phyloP scores from a whole-genome alignment of 768 basidiomycete genomes.

The Hypsizygus marmoreus region DNA sequence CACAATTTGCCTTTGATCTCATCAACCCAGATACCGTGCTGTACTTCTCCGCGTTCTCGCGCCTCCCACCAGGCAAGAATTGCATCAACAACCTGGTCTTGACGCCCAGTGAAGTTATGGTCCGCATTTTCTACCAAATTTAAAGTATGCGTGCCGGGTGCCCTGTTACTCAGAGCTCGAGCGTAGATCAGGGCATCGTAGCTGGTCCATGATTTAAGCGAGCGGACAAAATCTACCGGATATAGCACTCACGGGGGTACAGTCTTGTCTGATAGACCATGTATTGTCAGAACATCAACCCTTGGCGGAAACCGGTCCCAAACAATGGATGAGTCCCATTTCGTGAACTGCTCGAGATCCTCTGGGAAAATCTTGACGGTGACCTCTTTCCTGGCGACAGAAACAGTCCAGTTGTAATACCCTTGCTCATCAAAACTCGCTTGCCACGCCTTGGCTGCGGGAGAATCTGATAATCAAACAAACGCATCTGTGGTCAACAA shows the following conservation, averaged over 20 bases:
- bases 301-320: conserved; percentile 66
- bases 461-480: conserved; percentile 25
- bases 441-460: conserved; percentile 41
- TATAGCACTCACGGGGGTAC: conserved; percentile 64
- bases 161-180: conserved; percentile 53
- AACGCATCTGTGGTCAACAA: conserved; percentile 12
- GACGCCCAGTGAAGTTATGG: conserved; percentile 74
- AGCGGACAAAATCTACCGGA: neutral
- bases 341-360: conserved; percentile 62
- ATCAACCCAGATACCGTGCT: conserved; percentile 65
- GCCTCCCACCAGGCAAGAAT: conserved; percentile 71
- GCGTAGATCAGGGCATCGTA: conserved; percentile 76
- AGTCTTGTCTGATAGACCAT: conserved; percentile 68
- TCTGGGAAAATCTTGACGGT: conserved; percentile 54
- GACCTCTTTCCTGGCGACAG: conserved; percentile 65
- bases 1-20: conserved; percentile 53
- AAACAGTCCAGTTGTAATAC: conserved; percentile 60
- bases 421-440: conserved; percentile 57
- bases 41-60: conserved; percentile 46
- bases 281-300: conserved; percentile 73
- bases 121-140: conserved; percentile 74
- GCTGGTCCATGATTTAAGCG: conserved; percentile 33
- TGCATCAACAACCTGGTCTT: conserved; percentile 66
- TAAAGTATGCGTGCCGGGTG: conserved; percentile 70
- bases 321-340: conserved; percentile 67